A percentile compares a stretch with the other conserved stretches of the same genome.
Evolutionary conservation across 2,329 filamentous ascomycete species (phyloP).

Genomic region (Sclerotinia subarctica): DNA sequence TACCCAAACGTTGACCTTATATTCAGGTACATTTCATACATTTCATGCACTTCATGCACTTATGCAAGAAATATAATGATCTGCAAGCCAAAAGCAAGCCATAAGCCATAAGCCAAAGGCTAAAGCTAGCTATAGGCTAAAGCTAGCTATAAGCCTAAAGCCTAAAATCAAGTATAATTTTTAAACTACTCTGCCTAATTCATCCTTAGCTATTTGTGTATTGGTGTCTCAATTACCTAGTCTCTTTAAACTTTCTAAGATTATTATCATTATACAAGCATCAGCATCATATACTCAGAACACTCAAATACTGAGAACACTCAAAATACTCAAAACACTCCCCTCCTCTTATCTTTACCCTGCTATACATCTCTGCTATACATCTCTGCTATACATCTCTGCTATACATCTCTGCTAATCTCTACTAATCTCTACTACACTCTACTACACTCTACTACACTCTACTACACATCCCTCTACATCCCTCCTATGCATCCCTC

Average conservation of each 20-base stretch:
- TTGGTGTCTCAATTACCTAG: conserved; percentile 8
- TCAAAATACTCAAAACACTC: too few relatives aligned
- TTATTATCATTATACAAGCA: not conserved
- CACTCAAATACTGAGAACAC: too few relatives aligned
- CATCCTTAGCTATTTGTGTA: not conserved
- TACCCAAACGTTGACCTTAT: not conserved
- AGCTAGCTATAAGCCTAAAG: not conserved
- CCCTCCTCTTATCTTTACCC: too few relatives aligned
- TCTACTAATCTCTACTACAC: too few relatives aligned
- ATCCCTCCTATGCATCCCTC: too few relatives aligned
- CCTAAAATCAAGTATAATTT: not conserved
- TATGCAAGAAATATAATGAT: not conserved
- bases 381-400: too few relatives aligned
- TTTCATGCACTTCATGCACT: not conserved
- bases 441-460: too few relatives aligned
- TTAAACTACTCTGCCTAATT: conserved; percentile 1
- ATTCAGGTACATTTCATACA: not conserved
- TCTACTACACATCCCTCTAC: too few relatives aligned
- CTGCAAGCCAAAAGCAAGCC: not conserved
- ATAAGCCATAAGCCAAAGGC: not conserved
- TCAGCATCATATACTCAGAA: not conserved
- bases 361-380: not conserved
- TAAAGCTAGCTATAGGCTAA: too few relatives aligned
- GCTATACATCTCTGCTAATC: too few relatives aligned
- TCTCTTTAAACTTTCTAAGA: not conserved